Evolutionary conservation across 257 asterid genomes (phyloP).

Genomic region (Fraxinus excelsior): DNA sequence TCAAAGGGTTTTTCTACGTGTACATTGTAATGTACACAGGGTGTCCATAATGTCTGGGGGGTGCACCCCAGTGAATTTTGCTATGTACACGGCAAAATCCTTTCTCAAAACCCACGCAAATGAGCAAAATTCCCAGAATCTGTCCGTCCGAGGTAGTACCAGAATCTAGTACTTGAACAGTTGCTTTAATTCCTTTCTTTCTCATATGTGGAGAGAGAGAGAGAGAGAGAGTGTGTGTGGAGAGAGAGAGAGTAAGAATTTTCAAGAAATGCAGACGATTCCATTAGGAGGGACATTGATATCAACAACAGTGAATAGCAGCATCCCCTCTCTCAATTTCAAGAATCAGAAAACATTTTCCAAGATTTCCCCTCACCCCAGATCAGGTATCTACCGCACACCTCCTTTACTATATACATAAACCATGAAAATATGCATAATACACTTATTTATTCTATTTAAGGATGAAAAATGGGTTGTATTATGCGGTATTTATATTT

Average conservation of each 20-base stretch:
- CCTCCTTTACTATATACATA: no score
- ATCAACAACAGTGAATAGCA: conserved; percentile 23
- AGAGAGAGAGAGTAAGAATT: neutral
- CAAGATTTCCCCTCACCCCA: conserved; percentile 32
- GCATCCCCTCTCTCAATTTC: conserved; percentile 32
- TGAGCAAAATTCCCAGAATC: conserved; percentile 26
- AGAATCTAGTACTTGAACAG: conserved; percentile 5
- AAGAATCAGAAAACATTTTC: conserved; percentile 35
- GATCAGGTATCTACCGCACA: conserved; percentile 36
- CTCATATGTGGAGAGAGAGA: conserved; percentile 4
- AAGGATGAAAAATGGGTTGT: no score
- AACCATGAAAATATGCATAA: no score
- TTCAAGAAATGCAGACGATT: conserved; percentile 33
- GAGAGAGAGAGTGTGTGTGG: no score
- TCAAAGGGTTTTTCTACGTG: no score
- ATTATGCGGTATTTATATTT: neutral
- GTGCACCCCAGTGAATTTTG: no score
- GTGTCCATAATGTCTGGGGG: no score
- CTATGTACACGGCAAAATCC: no score
- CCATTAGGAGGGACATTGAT: conserved; percentile 34
- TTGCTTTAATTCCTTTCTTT: conserved; percentile 7
- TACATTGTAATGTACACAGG: no score
- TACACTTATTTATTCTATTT: no score
- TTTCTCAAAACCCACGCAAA: neutral
- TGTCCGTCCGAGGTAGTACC: conserved; percentile 6